Evolutionary conservation across 208 protist species (phyloP), one percentile per base, ranked within the genome.

Genomic region (Wallacemonas collosoma): DNA sequence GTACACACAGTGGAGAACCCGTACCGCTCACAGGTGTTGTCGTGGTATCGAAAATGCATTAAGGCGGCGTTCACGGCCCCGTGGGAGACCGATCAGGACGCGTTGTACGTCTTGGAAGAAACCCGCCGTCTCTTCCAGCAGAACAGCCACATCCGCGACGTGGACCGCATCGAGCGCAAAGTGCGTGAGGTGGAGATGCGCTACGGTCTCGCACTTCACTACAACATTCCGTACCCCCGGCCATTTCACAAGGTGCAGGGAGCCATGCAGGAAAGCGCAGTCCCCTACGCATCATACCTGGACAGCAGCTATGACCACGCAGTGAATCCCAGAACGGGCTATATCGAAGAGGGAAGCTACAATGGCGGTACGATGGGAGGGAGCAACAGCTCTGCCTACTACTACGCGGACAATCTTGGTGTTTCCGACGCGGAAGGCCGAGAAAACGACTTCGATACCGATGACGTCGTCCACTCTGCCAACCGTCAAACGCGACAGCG

Each of bases 161-260:
- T 89, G 12, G 77, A 79, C 15, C 53, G 63, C 2, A 92, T 97
- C 43, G 53, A 87, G 73, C 78, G 88, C 12, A 97, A 97, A 71
- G 39, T 97, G 75, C 89, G 90, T 14, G 89, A 97, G 81, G 93
- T 89, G 9, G 93, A 97, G 74, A 94, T 95, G 89, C 88, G 93
- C 5, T 94, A 95, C 65, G 90, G 86, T 71, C 78, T 97, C 72
- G 93, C 82, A 15, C 40, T 94, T 36, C 93, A 97, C 77, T 97
- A 97, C 75, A 67, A 68, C 38, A 94, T 95, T 39, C 93, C 93
- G 6, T 97, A 97, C 78, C 93, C 93, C 0, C 76, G 93, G 1
- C 77, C 86, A 1, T 89, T 89, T 62, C 81, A 97, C 77, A 95
- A 95, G 62, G 82, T 83, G 55, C 85, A 91, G 67, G 93, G 93